These are phyloP conservation scores for Camelina sativa DNA, from an alignment of 345 rosid genomes.

Conservation along the genomic window DNA sequence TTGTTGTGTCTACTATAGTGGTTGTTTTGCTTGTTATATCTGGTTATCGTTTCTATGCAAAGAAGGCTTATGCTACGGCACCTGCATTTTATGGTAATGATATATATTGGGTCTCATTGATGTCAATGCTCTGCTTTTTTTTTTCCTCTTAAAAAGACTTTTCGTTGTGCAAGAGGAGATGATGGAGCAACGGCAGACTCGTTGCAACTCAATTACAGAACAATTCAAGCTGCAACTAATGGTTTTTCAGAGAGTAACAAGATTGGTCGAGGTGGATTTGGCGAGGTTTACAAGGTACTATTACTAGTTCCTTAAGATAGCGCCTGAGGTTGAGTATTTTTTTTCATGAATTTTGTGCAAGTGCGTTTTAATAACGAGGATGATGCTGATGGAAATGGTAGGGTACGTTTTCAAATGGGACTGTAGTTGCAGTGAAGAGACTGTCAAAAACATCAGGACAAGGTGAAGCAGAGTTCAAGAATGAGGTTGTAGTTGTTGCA, in stretches of 20 bases:
- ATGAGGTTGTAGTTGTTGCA: too few relatives aligned
- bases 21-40: too few relatives aligned
- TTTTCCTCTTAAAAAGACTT: too few relatives aligned
- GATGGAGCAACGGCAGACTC: constrained; percentile 44
- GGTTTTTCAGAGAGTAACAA: constrained; percentile 49
- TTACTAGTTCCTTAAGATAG: too few relatives aligned
- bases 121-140: too few relatives aligned
- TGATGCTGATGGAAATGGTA: not conserved
- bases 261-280: constrained; percentile 70
- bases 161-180: constrained; percentile 24
- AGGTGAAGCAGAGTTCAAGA: constrained; percentile 13
- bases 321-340: too few relatives aligned
- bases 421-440: constrained; percentile 26
- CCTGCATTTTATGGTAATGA: too few relatives aligned
- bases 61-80: too few relatives aligned
- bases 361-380: not conserved
- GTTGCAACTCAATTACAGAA: constrained; percentile 46
- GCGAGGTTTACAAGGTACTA: constrained; percentile 56
- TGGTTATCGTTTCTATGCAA: too few relatives aligned
- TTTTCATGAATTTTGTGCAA: not conserved
- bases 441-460: constrained; percentile 24
- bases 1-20: too few relatives aligned
- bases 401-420: constrained; percentile 21
- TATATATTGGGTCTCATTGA: too few relatives aligned
- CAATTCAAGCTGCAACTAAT: constrained; percentile 51